Percentiles rank a stretch among this genome's conserved stretches.
Evolutionary conservation across 306 rosid genomes (phyloP).

Genomic region (Glycine tomentella): DNA sequence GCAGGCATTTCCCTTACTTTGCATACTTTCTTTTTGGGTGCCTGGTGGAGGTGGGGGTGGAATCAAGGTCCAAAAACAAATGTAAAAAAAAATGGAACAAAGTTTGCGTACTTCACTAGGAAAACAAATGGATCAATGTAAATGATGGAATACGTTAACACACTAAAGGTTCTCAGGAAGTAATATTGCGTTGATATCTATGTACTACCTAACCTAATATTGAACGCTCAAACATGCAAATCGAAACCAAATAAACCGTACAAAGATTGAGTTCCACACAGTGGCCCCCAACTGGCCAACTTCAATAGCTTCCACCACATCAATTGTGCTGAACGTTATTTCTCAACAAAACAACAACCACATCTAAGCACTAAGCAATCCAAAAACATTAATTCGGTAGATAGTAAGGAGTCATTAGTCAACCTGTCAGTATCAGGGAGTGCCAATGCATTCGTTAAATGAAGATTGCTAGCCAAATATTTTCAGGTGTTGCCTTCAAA

Average conservation of each 20-base stretch:
- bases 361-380: conserved; percentile 17
- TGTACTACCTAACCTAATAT: not conserved
- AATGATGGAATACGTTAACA: too few relatives aligned
- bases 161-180: not conserved
- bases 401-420: not conserved
- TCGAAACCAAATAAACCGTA: not conserved
- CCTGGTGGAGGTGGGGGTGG: too few relatives aligned
- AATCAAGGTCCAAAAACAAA: too few relatives aligned
- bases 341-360: conserved; percentile 12
- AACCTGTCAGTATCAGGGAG: too few relatives aligned
- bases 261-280: not conserved
- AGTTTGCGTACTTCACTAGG: not conserved
- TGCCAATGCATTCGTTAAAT: conserved; percentile 46
- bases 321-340: conserved; percentile 6
- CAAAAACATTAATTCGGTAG: conserved; percentile 8
- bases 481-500: conserved; percentile 48
- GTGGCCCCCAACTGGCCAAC: not conserved
- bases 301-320: not conserved
- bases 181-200: not conserved
- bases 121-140: not conserved
- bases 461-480: conserved; percentile 50
- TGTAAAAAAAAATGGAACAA: not conserved
- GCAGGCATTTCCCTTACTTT: not conserved
- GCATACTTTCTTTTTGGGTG: not conserved
- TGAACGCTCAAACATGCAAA: not conserved